Conservation (phyloP, 2,329 filamentous ascomycete genomes). For the Thielaviopsis cerberus region DNA sequence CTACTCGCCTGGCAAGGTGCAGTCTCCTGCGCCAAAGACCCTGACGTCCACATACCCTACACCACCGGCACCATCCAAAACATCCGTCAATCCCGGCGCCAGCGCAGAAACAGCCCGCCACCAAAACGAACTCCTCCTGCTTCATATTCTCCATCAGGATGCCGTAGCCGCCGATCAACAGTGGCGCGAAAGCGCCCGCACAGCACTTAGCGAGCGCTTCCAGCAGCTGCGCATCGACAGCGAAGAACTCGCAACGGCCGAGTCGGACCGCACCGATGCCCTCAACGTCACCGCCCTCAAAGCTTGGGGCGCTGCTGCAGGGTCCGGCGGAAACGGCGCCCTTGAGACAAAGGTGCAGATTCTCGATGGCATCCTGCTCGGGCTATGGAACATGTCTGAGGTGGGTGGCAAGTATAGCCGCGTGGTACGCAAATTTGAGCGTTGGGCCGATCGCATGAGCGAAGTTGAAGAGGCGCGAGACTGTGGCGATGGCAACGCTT, state of each 20-base stretch:
- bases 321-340: slow-evolving; percentile 14
- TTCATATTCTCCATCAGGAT: slow-evolving; percentile 44
- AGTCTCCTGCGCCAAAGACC: slow-evolving; percentile 38
- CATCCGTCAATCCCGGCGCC: slow-evolving; percentile 39
- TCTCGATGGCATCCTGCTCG: slow-evolving; percentile 36
- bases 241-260: slow-evolving; percentile 19
- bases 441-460: slow-evolving; percentile 32
- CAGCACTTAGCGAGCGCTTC: slow-evolving; percentile 29
- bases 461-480: slow-evolving; percentile 28
- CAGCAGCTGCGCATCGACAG: slow-evolving; percentile 20
- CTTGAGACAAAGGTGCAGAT: slow-evolving; percentile 39
- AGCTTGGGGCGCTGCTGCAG: slow-evolving; percentile 25
- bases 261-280: slow-evolving; percentile 28
- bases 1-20: slow-evolving; percentile 43
- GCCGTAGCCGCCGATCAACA: slow-evolving; percentile 24
- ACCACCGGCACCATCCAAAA: slow-evolving; percentile 41
- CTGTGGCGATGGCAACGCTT: slow-evolving; percentile 19
- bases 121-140: slow-evolving; percentile 46
- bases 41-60: slow-evolving; percentile 38
- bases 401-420: slow-evolving; percentile 36
- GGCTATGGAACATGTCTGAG: slow-evolving; percentile 39
- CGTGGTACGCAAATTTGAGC: slow-evolving; percentile 38
- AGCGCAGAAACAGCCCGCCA: slow-evolving; percentile 38
- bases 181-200: slow-evolving; percentile 39
- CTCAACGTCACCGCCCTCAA: slow-evolving; percentile 34